These are phyloP conservation scores for Yueomyces sp. DNA, from an alignment of 805 yeast genomes.

Conservation along the genomic window DNA sequence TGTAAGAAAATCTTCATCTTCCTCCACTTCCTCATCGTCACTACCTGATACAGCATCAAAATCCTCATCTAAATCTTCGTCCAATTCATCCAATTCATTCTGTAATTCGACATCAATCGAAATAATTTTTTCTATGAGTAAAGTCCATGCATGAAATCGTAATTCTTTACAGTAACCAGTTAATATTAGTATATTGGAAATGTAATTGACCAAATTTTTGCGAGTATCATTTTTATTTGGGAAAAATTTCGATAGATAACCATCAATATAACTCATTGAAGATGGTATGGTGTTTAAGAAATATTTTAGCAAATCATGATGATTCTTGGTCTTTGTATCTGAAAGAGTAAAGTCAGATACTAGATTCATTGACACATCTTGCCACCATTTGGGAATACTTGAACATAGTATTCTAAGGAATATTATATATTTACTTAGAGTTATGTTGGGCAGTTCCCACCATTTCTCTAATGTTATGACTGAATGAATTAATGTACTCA, in stretches of 20 bases:
- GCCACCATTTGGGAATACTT: constrained; percentile 81
- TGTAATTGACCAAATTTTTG: constrained; percentile 44
- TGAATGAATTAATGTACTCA: constrained; percentile 42
- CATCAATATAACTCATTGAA: constrained; percentile 50
- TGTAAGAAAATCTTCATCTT: constrained; percentile 22
- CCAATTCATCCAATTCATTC: constrained; percentile 74
- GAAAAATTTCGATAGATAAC: constrained; percentile 42
- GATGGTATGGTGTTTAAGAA: constrained; percentile 73
- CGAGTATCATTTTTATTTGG: constrained; percentile 69
- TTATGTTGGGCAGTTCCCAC: constrained; percentile 34
- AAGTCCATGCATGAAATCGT: constrained; percentile 63
- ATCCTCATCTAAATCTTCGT: constrained; percentile 55
- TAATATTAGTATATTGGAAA: constrained; percentile 46
- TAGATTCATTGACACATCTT: constrained; percentile 62
- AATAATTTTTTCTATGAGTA: constrained; percentile 66
- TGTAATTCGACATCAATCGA: constrained; percentile 87
- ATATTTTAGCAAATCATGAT: constrained; percentile 53
- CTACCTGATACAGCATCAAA: constrained; percentile 27
- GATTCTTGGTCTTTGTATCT: constrained; percentile 26
- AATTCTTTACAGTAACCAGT: constrained; percentile 65
- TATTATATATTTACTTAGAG: constrained; percentile 45
- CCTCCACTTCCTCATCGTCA: constrained; percentile 25
- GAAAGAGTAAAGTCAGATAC: constrained; percentile 42
- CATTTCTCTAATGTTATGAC: constrained; percentile 49
- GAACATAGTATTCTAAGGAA: constrained; percentile 72